Evolutionary conservation across 371 early-diverging fungal species (phyloP).

Genomic region (Mortierella sp.): DNA sequence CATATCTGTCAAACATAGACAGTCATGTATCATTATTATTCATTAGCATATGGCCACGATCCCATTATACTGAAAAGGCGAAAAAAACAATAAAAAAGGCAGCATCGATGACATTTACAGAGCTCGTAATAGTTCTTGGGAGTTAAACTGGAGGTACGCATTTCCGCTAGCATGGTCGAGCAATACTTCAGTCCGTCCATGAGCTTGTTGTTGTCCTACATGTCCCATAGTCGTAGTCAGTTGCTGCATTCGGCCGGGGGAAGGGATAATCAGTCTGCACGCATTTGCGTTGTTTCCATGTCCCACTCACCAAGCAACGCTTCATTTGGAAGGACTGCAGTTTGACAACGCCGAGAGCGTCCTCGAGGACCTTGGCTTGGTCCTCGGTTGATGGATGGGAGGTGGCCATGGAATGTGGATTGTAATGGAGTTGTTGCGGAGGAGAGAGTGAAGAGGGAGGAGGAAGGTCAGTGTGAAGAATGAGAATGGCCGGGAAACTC

Average conservation of each 20-base stretch:
- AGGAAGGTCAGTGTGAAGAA: background rate
- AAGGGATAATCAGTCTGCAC: too few species aligned
- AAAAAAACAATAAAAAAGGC: too few species aligned
- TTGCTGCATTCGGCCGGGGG: too few species aligned
- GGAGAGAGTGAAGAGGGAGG: background rate
- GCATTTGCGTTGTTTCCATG: too few species aligned
- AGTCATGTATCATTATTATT: too few species aligned
- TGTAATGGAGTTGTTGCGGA: background rate
- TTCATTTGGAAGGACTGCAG: slow-evolving; percentile 91
- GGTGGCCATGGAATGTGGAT: slow-evolving; percentile 3
- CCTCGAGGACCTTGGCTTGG: slow-evolving; percentile 86
- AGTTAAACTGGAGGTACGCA: slow-evolving; percentile 91
- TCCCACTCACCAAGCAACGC: slow-evolving; percentile 84
- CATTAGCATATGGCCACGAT: too few species aligned
- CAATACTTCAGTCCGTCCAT: slow-evolving; percentile 97
- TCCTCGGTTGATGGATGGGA: slow-evolving; percentile 65
- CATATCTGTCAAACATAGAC: slow-evolving; percentile 73
- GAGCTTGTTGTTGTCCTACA: slow-evolving; percentile 85
- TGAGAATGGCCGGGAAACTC: too few species aligned
- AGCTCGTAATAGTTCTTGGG: slow-evolving; percentile 98
- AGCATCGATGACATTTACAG: too few species aligned
- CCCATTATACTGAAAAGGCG: too few species aligned
- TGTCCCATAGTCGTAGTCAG: too few species aligned
- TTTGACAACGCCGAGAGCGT: slow-evolving; percentile 88
- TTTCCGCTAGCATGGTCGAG: slow-evolving; percentile 95